phyloP scores from a whole-genome alignment of 1,139 yeast species.

The Sugiyamaella japonica region DNA sequence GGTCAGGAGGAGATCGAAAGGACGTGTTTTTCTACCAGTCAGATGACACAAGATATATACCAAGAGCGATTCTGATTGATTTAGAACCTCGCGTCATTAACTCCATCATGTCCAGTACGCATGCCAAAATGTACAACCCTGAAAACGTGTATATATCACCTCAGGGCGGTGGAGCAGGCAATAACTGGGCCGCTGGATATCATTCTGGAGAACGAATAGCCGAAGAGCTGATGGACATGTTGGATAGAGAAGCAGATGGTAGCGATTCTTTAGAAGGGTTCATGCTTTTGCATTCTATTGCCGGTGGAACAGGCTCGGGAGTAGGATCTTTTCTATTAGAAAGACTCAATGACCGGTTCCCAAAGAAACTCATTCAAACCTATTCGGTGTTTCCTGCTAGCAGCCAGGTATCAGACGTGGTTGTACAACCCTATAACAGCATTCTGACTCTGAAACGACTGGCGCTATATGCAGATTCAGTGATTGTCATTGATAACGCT shows the following conservation, averaged over 20 bases:
- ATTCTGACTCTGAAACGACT: constrained; percentile 76
- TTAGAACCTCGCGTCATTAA: constrained; percentile 87
- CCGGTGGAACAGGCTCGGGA: constrained; percentile 98
- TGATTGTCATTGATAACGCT: constrained; percentile 86
- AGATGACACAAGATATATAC: constrained; percentile 78
- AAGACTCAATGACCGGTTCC: constrained; percentile 73
- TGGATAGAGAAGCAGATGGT: constrained; percentile 88
- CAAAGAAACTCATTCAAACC: constrained; percentile 80
- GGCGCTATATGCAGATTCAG: constrained; percentile 81
- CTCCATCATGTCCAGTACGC: constrained; percentile 53
- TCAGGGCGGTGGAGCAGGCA: constrained; percentile 82
- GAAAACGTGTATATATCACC: constrained; percentile 77
- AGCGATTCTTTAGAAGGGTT: constrained; percentile 90
- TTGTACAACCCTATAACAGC: constrained; percentile 94
- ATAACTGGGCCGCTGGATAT: constrained; percentile 93
- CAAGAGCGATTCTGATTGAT: constrained; percentile 82
- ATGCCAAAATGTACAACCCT: constrained; percentile 75
- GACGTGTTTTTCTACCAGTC: constrained; percentile 81
- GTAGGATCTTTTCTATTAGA: constrained; percentile 84
- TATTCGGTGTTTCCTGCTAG: constrained; percentile 79
- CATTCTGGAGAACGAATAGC: constrained; percentile 67
- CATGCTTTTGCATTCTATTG: constrained; percentile 91
- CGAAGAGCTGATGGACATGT: constrained; percentile 74
- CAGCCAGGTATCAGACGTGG: constrained; percentile 79
- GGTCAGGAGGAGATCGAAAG: constrained; percentile 63